Percentiles rank a stretch among this genome's conserved stretches.
phyloP scores from a whole-genome alignment of 2,329 filamentous ascomycete genomes.

The Aspergillus calidoustus region DNA sequence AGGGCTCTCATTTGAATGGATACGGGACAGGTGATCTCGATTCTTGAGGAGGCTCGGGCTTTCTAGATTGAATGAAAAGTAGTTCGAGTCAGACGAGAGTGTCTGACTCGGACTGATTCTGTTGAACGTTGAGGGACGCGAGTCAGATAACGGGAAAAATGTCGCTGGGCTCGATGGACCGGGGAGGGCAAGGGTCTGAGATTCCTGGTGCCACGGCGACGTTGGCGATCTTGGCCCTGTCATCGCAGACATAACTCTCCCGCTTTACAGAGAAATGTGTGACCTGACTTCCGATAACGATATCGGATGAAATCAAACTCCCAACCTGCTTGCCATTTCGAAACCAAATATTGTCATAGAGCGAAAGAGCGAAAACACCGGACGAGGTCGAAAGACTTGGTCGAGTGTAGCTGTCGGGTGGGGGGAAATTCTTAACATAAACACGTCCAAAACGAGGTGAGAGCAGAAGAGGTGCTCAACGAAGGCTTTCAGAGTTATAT shows the following conservation, averaged over 20 bases:
- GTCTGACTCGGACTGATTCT: conserved; percentile 20
- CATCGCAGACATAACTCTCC: conserved; percentile 34
- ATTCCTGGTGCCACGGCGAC: conserved; percentile 37
- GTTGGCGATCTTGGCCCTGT: conserved; percentile 40
- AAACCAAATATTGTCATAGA: conserved; percentile 1
- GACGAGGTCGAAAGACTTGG: not conserved
- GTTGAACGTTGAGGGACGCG: conserved; percentile 28
- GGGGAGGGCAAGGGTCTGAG: conserved; percentile 28
- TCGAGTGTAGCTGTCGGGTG: not conserved
- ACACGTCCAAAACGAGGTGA: not conserved
- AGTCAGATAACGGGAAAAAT: conserved; percentile 29
- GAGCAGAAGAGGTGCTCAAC: not conserved
- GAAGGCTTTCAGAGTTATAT: conserved; percentile 4
- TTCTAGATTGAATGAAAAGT: conserved; percentile 78
- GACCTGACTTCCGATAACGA: conserved; percentile 14
- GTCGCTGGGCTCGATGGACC: conserved; percentile 24
- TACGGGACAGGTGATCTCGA: conserved; percentile 72
- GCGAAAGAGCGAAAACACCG: not conserved
- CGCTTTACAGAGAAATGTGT: conserved; percentile 4
- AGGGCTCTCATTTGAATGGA: conserved; percentile 66
- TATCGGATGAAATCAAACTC: conserved; percentile 15
- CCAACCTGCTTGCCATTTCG: conserved; percentile 25
- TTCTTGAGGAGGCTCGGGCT: conserved; percentile 64
- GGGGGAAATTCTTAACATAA: not conserved
- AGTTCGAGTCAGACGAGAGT: conserved; percentile 70